Evolutionary conservation across 176 grass and related monocot species (phyloP), one percentile per base, ranked within the genome.

Genomic region (Poa annua): DNA sequence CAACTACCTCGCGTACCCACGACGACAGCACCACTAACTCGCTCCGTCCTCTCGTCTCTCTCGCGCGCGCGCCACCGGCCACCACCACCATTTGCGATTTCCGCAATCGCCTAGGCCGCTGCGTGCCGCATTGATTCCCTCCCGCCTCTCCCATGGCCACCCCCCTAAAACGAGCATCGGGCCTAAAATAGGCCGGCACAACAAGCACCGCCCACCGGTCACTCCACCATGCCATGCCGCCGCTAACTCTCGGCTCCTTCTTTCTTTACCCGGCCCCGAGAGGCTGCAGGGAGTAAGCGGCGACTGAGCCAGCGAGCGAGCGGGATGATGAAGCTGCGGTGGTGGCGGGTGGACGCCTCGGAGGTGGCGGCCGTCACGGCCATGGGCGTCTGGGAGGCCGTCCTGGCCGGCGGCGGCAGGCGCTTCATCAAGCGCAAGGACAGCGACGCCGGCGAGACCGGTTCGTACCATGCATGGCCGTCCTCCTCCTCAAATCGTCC

Each of bases 381-480:
- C 52, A 97, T 97, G 92, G 95, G 90, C 81, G 81, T 97, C 32
- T 89, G 89, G 85, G 92, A 97, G 80, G 89, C 90, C 22, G 89
- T 97, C 72, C 87, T 97, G 20, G 88, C 90, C n/a, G 86, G 83
- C 72, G 86, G 88, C 52, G 92, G 92, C 63, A 75, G 89, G 81
- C 78, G 81, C 29, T 94, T 94, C 84, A 86, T 94, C 81, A 94
- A 97, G 90, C 90, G 92, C 52, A 97, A 94, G 86, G 95, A 97
- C 67, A 91, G 84, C 68, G 90, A 94, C 76, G 90, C 92, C 47
- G 95, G 90, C 66, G 88, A 97, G 78, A 76, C 78, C 57, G 92
- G 95, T 94, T 57, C 33, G 86, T 66, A 29, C 64, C 64, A 0
- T 19, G 36, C 0, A 0, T n/a, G n/a, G n/a, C n/a, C 68, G 12